Base-by-base conservation (phyloP, 75 land plant species). In the Pseudotsuga menziesii region DNA sequence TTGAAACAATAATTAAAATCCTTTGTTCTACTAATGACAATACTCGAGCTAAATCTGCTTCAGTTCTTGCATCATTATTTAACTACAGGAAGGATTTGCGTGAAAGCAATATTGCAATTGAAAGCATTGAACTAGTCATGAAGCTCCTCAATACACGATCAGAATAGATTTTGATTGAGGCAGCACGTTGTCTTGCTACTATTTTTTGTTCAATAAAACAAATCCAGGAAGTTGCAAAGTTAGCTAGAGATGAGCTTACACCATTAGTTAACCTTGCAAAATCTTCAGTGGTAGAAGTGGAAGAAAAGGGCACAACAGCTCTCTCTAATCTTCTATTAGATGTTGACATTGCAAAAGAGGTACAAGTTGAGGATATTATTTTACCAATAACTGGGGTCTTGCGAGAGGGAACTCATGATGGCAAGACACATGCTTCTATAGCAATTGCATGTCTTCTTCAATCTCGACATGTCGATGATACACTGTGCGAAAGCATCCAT, bases 131-230 rank as follows among this genome's bases (percentile, higher is more conserved):
- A 26, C 87, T 91, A 16, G 78, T 83, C 55, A 81, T 92, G 57
- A 87, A 91, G 61, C 89, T 96, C 22, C 80, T 96, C 12, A 85
- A 83, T 73, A 84, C 73, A 76, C 89, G 83, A 36, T 82, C 90
- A 39, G 91, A 91, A 73, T 78, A 79, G 62, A 86, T 94, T 64
- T 83, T 91, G 39, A 79, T 83, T 60, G 93, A 87, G 76, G 77
- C 91, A 66, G 91, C 92, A 9, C 74, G 82, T 14, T 96, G 95
- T 55, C 97, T 96, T 84, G 93, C 98, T 74, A 87, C 99, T 22
- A 85, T 96, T 59, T 94, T 96, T 74, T 88, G 89, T 56, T 94
- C 93, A 63, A 82, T 92, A 48, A 91, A 85, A 27, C 83, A 89
- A 73, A 94, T 90, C 79, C 63, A 67, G 22, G 89, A 88, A 64